These are phyloP conservation scores for Saussurea involucrata DNA, from an alignment of 129 eudicot genomes.

Conservation along the genomic window DNA sequence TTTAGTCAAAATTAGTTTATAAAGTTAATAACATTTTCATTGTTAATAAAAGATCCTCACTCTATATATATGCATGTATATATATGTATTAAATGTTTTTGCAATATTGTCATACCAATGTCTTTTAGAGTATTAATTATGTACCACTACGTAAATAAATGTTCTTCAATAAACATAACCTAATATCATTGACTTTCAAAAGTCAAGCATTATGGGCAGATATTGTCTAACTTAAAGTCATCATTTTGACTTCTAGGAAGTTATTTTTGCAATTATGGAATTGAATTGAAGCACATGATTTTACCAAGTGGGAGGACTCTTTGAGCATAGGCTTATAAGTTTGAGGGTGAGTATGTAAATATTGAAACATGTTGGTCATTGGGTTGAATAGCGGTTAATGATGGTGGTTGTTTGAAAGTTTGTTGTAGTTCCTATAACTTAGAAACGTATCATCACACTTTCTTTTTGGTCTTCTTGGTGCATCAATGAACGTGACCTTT, in stretches of 20 bases:
- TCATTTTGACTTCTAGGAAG: neutral
- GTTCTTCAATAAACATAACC: neutral
- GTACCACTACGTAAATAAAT: neutral
- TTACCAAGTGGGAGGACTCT: neutral
- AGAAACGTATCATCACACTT: neutral
- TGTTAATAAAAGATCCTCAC: no score
- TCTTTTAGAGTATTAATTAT: neutral
- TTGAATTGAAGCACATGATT: slow-evolving; percentile 1
- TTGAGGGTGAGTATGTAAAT: neutral
- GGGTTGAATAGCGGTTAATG: neutral
- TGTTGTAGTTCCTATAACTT: neutral
- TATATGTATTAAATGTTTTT: no score
- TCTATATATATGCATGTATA: no score
- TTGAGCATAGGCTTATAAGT: neutral
- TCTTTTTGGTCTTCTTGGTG: neutral
- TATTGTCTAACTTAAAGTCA: neutral
- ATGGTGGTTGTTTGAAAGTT: neutral
- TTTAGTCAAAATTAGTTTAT: no score
- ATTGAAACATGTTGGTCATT: neutral
- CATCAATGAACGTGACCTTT: neutral
- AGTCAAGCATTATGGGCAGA: neutral
- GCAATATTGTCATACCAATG: no score
- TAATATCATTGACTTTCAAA: neutral
- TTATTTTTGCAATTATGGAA: neutral
- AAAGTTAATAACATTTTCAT: no score